A percentile compares a stretch with the other conserved stretches of the same genome.
phyloP scores from a whole-genome alignment of 2,329 filamentous ascomycete genomes.

The Coccinonectria pachysandricola region DNA sequence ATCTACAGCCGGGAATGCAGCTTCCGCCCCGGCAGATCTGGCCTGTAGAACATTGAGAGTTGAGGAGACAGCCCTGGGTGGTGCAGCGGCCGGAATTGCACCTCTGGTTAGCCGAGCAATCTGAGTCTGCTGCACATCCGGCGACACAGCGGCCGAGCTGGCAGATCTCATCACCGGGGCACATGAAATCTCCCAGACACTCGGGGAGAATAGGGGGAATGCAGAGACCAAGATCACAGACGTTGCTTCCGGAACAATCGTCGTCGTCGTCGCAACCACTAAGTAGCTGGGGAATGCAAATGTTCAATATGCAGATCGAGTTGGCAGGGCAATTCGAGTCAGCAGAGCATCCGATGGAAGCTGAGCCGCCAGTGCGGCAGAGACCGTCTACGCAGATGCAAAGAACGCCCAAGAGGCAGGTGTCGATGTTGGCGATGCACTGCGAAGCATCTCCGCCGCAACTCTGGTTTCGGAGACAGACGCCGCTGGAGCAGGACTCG shows the following conservation, averaged over 20 bases:
- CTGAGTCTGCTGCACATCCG: constrained; percentile 1
- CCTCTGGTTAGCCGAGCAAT: constrained; percentile 2
- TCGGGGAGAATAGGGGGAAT: background rate
- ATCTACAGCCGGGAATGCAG: no score
- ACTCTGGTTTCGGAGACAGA: constrained; percentile 1
- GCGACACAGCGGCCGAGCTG: constrained; percentile 4
- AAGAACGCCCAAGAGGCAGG: constrained; percentile 2
- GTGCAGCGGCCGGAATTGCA: constrained; percentile 4
- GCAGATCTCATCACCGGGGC: constrained; percentile 5
- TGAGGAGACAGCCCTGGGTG: constrained; percentile 1
- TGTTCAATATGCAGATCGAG: constrained; percentile 4
- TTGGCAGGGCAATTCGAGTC: constrained; percentile 4
- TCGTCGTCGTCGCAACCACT: constrained; percentile 2
- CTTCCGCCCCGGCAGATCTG: constrained; percentile 2
- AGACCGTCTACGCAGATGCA: constrained; percentile 2
- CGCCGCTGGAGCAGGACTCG: constrained; percentile 4
- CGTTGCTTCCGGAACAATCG: constrained; percentile 2
- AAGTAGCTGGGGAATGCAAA: constrained; percentile 2
- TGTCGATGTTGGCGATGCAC: constrained; percentile 1
- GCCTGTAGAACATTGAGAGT: constrained; percentile 3
- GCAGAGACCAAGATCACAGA: constrained; percentile 7
- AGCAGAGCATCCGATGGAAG: constrained; percentile 2
- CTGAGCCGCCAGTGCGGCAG: constrained; percentile 3
- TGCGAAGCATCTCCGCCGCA: constrained; percentile 1
- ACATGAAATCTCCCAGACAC: constrained; percentile 1